Evolutionary conservation across 371 early-diverging fungal species (phyloP).

Genomic region (Apophysomyces variabilis): DNA sequence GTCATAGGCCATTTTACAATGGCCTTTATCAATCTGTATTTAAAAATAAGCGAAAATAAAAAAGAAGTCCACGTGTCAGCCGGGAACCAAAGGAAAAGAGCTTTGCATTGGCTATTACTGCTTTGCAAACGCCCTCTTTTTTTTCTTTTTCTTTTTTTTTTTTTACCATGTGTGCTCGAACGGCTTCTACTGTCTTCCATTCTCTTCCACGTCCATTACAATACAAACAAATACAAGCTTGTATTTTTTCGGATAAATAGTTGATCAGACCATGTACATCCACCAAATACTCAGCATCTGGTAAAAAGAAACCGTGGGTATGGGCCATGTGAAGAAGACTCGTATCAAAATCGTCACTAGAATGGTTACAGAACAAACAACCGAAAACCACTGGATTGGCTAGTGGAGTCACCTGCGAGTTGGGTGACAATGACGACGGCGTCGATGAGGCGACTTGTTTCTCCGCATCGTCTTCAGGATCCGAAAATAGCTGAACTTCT

Average conservation of each 20-base stretch:
- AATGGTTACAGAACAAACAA: slow-evolving; percentile 81
- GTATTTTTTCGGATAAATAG: slow-evolving; percentile 92
- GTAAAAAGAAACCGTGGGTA: slow-evolving; percentile 93
- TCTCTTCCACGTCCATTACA: slow-evolving; percentile 93
- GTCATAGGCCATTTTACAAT: slow-evolving; percentile 94
- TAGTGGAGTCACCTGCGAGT: slow-evolving; percentile 5
- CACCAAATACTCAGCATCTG: slow-evolving; percentile 90
- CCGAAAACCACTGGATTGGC: slow-evolving; percentile 49
- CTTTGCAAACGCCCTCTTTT: not conserved
- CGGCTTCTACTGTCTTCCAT: slow-evolving; percentile 84
- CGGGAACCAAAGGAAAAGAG: too few relatives aligned
- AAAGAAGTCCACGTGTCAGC: not conserved
- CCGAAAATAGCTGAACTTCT: slow-evolving; percentile 2
- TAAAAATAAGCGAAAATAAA: not conserved
- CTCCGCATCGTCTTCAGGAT: slow-evolving; percentile 9
- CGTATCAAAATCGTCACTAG: slow-evolving; percentile 64
- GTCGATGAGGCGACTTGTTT: too few relatives aligned
- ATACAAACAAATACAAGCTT: slow-evolving; percentile 90
- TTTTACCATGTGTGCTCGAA: slow-evolving; percentile 90
- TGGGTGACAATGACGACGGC: not conserved
- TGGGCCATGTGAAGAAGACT: slow-evolving; percentile 93
- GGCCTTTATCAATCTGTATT: slow-evolving; percentile 83
- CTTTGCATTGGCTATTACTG: too few relatives aligned
- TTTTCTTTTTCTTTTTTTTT: not conserved
- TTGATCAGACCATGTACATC: slow-evolving; percentile 85